These are phyloP conservation scores for Ustilago hordei DNA, from an alignment of 1,284 basidiomycete species.

Conservation along the genomic window DNA sequence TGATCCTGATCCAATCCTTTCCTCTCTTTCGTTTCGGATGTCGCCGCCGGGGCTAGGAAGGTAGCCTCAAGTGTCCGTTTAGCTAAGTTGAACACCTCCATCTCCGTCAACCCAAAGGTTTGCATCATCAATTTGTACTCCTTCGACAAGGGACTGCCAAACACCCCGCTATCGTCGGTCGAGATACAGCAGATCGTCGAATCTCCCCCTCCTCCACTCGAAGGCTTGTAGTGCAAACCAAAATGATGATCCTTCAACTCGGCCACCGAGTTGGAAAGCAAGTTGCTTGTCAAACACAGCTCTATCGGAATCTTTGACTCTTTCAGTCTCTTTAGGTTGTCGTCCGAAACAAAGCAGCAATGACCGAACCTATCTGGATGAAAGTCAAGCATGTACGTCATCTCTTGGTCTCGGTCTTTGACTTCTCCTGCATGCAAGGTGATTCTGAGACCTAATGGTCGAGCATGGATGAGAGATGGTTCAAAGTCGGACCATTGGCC, in stretches of 20 bases:
- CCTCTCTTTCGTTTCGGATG: not conserved
- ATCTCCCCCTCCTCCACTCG: not conserved
- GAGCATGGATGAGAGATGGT: conserved; percentile 20
- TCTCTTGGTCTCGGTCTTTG: conserved; percentile 24
- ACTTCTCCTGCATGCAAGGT: conserved; percentile 51
- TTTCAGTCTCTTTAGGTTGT: conserved; percentile 13
- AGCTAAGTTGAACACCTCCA: conserved; percentile 17
- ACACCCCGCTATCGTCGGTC: conserved; percentile 54
- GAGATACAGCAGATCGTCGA: conserved; percentile 33
- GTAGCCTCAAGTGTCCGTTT: conserved; percentile 10
- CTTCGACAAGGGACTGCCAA: conserved; percentile 39
- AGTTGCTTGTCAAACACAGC: conserved; percentile 51
- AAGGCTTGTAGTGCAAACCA: conserved; percentile 9
- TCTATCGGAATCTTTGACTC: conserved; percentile 29
- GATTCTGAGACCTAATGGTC: conserved; percentile 33
- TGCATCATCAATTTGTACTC: conserved; percentile 48
- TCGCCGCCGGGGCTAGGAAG: conserved; percentile 5
- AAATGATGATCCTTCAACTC: conserved; percentile 34
- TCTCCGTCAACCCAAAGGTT: conserved; percentile 21
- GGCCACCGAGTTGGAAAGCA: conserved; percentile 31
- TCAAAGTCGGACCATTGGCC: conserved; percentile 22
- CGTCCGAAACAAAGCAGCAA: conserved; percentile 38
- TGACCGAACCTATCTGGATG: conserved; percentile 47
- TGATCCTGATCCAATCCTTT: not conserved
- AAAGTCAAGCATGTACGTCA: conserved; percentile 38